Evolutionary conservation across 2,329 filamentous ascomycete genomes (phyloP), one percentile per base, ranked within the genome.

Genomic region (Macrophomina phaseolina): DNA sequence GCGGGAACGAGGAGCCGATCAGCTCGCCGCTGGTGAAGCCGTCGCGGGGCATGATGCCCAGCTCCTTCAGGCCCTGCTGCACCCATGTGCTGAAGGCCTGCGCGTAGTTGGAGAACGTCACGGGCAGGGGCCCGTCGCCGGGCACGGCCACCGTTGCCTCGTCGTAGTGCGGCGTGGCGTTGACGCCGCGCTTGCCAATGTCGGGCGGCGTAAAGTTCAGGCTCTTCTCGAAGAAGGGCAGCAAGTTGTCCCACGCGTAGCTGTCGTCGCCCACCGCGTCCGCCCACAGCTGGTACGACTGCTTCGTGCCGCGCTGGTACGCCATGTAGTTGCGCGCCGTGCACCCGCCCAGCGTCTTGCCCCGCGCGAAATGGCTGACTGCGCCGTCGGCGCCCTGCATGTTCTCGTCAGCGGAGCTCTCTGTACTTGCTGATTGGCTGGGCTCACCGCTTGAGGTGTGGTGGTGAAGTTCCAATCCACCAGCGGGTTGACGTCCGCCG

Each of bases 381-480:
- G n/a, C 28, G 3, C 67, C 68, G 46, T 51, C 66, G 58, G 32
- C 65, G 62, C n/a, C 67, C 69, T 9, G 55, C 9, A 40, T 18
- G 23, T 45, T 42, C 32, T 8, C 16, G 3, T 18, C 5, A 23
- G 18, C 52, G 18, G 16, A 51, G 16, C 23, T 32, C 18, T 23
- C 36, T 5, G 42, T 2, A 8, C 14, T 36, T 11, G 16, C 1
- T 5, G n/a, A 4, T 32, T 48, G 23, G 23, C 23, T 32, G 16
- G 51, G 32, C 67, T 14, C 45, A 68, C 69, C 8, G 67, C 64
- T 48, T 76, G 70, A 0, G 73, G 72, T 7, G 69, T 66, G 1
- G 74, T 75, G 3, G 51, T 32, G 38, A 73, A 73, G 2, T 56
- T 65, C 73, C 73, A 77, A 45, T 75, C 73, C 11, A 75, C 69